Evolutionary conservation across 768 basidiomycete genomes (phyloP).

Genomic region (Naganishia onofrii): DNA sequence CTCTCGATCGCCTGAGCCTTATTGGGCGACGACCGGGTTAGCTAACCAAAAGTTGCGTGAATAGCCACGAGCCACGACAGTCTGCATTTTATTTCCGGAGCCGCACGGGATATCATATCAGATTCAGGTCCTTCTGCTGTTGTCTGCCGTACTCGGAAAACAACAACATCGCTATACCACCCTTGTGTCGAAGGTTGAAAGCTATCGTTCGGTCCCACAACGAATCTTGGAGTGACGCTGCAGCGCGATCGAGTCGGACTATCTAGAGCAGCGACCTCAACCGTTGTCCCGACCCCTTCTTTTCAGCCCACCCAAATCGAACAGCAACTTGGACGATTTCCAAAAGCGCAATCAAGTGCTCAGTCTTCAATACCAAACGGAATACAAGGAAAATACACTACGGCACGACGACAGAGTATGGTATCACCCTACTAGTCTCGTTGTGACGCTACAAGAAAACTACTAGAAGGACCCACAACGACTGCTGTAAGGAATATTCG

Average conservation of each 20-base stretch:
- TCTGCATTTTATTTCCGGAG: too few species aligned
- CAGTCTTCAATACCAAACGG: not conserved
- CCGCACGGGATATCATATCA: too few species aligned
- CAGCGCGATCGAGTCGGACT: not conserved
- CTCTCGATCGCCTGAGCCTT: conserved; percentile 1
- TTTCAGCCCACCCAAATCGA: not conserved
- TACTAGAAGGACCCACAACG: not conserved
- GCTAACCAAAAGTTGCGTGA: not conserved
- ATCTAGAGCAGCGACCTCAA: not conserved
- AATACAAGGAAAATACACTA: not conserved
- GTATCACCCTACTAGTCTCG: not conserved
- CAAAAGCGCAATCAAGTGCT: too few species aligned
- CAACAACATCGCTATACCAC: too few species aligned
- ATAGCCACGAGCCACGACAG: not conserved
- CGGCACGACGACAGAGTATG: not conserved
- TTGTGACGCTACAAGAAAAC: not conserved
- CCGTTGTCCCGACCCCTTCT: too few species aligned
- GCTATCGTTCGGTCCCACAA: too few species aligned
- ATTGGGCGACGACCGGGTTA: not conserved
- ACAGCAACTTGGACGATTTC: not conserved
- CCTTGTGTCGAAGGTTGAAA: too few species aligned
- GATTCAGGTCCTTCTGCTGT: too few species aligned
- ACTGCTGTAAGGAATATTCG: not conserved
- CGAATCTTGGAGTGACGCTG: too few species aligned
- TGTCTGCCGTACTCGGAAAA: too few species aligned